Conservation (phyloP, 345 rosid species). For the Hibiscus tridactylites region DNA sequence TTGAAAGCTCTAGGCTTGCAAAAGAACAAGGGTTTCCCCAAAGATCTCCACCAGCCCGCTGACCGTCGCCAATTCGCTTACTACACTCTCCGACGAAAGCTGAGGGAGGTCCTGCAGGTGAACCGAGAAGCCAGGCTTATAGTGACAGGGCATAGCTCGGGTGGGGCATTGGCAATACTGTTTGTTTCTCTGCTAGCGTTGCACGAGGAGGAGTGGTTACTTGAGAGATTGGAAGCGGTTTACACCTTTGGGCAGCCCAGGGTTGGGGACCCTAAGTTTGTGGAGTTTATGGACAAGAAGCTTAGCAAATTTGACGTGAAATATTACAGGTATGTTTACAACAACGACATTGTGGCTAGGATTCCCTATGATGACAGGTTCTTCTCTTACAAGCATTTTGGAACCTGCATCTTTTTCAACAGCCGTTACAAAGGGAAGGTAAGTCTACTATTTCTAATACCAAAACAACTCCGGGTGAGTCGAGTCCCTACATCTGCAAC, state of each 20-base stretch:
- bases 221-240: constrained; percentile 39
- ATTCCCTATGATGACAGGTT: constrained; percentile 46
- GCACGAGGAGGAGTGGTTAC: constrained; percentile 32
- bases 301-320: constrained; percentile 22
- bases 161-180: constrained; percentile 23
- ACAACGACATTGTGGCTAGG: constrained; percentile 47
- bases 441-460: not conserved
- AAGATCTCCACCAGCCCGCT: constrained; percentile 13
- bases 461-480: too few species aligned
- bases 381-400: constrained; percentile 37
- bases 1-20: constrained; percentile 57
- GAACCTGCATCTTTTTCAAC: constrained; percentile 27
- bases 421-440: constrained; percentile 42
- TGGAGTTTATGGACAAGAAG: constrained; percentile 25
- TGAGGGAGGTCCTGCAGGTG: constrained; percentile 20
- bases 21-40: constrained; percentile 27
- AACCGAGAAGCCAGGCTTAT: constrained; percentile 33
- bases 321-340: constrained; percentile 37
- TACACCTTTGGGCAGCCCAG: constrained; percentile 27
- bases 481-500: not conserved
- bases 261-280: constrained; percentile 29
- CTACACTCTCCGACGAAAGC: constrained; percentile 23
- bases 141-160: constrained; percentile 34
- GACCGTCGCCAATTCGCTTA: constrained; percentile 27
- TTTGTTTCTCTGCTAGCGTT: constrained; percentile 27